phyloP scores from a whole-genome alignment of 2,329 filamentous ascomycete species.

The Hypocrella siamensis region DNA sequence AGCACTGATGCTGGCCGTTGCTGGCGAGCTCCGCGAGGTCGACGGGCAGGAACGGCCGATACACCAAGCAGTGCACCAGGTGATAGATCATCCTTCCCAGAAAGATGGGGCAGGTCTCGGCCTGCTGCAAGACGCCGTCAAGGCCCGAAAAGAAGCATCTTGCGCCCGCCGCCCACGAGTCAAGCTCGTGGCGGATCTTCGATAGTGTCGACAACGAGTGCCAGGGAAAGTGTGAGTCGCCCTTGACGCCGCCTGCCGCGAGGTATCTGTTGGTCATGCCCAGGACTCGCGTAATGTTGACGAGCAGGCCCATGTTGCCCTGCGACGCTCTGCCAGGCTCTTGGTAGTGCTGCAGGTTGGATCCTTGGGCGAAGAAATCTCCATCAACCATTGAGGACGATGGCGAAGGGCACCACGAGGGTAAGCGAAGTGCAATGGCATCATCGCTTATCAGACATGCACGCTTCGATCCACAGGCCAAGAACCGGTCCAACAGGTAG shows the following conservation, averaged over 20 bases:
- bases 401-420: constrained; percentile 53
- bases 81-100: constrained; percentile 81
- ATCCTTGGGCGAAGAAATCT: constrained; percentile 65
- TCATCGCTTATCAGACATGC: constrained; percentile 69
- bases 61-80: constrained; percentile 72
- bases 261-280: constrained; percentile 75
- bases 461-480: constrained; percentile 65
- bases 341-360: constrained; percentile 60
- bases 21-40: constrained; percentile 68
- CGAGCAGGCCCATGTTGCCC: constrained; percentile 64
- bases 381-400: constrained; percentile 52
- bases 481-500: constrained; percentile 74
- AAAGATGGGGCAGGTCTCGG: constrained; percentile 63
- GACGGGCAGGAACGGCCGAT: constrained; percentile 73
- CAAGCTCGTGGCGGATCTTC: constrained; percentile 71
- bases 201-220: constrained; percentile 73
- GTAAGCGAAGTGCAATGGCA: constrained; percentile 58
- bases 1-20: constrained; percentile 72
- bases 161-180: constrained; percentile 71
- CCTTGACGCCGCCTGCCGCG: constrained; percentile 72
- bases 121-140: constrained; percentile 58
- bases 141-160: constrained; percentile 66
- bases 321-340: constrained; percentile 55
- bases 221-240: constrained; percentile 84
- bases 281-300: constrained; percentile 70